Base-by-base conservation (phyloP, 2,329 filamentous ascomycete genomes). In the Ceratocystis ficicola region DNA sequence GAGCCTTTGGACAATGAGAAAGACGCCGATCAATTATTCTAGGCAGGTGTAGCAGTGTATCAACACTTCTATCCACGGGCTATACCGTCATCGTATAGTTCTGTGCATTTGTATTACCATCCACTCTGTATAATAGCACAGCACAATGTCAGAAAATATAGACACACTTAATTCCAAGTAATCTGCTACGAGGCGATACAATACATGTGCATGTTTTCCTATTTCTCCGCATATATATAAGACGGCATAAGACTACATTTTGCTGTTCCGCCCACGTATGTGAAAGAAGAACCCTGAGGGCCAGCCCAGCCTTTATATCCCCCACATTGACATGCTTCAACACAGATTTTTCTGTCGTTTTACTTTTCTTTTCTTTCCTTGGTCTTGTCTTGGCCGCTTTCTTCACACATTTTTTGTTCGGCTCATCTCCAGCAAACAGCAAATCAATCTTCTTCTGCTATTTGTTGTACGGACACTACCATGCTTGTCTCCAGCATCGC, bases 271-370 rank as follows among this genome's bases (percentile, higher is more conserved):
- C n/a, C 8, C 8, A 20, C 32, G 36, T 10, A 17, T 48, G 30
- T 6, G 32, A 30, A n/a, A 63, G 15, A 30, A 65, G 63, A 60
- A 60, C 55, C 52, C 50, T 65, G 50, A 65, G 63, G 55, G 63
- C 50, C 50, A 60, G 22, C 32, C 22, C 22, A n/a, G 44, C 32
- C 63, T 50, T 59, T 41, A 28, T 17, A 20, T 59, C 50, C 48
- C 30, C 52, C 52, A 22, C 22, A 57, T 57, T 57, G 52, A 32
- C 52, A 32, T 15, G 28, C 17, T 22, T 36, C 50, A 5, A 41
- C n/a, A 7, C 5, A 5, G 44, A 17, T 15, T 30, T 28, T 28
- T 63, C 46, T 63, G 36, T 61, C 65, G n/a, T 48, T 44, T 41
- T 65, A 2, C 36, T n/a, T 62, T 50, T 32, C 22, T 41, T 44